Base-by-base conservation (phyloP, 169 alveolate genomes). In the Eimeria acervulina region DNA sequence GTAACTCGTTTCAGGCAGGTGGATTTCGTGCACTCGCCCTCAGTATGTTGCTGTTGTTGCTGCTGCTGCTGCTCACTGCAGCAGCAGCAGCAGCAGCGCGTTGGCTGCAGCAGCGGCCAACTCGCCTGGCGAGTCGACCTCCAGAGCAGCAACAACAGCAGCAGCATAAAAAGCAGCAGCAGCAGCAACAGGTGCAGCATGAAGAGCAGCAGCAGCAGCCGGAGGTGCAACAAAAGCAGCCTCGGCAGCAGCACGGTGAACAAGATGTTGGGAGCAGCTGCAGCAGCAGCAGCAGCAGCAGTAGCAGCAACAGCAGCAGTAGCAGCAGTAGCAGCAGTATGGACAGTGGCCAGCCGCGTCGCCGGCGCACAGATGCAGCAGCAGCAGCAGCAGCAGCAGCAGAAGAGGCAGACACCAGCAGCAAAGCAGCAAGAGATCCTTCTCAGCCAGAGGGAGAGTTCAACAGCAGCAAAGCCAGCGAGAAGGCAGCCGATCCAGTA, bases 31-130 rank as follows among this genome's bases (percentile, higher is more conserved):
- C 19, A 15, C 84, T 31, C n/a, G 8, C 84, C 26, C 28, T 12
- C 42, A 72, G 84, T 21, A 78, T 78, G 89, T 15, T 36, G 66
- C 89, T 23, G 63, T 28, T 78, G 89, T 63, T 78, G 63, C 66
- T 78, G 55, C 61, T 78, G 89, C 63, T 78, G 89, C 89, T 78
- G 66, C 89, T 78, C 31, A 28, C 66, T 78, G 55, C 61, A 40
- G 89, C 63, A 78, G 89, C 89, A 78, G 89, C 59, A 51, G 59
- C 15, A 51, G 59, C 89, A 23, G 52, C 84, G 1, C n/a, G 26
- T 28, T 40, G 59, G 89, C 55, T 42, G 89, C 66, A 38, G 89
- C 89, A 8, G 89, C 63, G 55, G 38, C 66, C 66, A 19, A 40
- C 63, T 15, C 36, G 38, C 10, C 63, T 78, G 5, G 26, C 89